Conservation (phyloP, 768 basidiomycete species). For the Neoboletus magnificus region DNA sequence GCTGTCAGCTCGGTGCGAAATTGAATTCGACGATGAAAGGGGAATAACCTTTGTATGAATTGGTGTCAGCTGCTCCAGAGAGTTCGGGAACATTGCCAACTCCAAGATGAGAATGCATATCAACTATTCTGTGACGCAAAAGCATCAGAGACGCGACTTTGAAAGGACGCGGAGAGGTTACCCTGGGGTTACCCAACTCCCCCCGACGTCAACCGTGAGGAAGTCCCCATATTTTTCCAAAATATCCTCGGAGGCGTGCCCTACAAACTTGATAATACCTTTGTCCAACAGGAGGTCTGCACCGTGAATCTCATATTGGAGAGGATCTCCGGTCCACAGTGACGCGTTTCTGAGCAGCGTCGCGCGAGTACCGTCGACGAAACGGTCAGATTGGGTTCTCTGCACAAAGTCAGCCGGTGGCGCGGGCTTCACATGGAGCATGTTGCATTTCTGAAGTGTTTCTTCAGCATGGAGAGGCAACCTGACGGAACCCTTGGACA, state of each 20-base stretch:
- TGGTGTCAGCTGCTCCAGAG: conserved; percentile 52
- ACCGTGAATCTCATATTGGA: conserved; percentile 35
- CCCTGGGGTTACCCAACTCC: conserved; percentile 71
- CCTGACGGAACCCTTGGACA: conserved; percentile 9
- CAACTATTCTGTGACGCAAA: conserved; percentile 42
- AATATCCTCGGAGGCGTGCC: conserved; percentile 41
- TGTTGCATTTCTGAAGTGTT: conserved; percentile 33
- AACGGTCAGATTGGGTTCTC: conserved; percentile 38
- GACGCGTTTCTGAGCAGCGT: conserved; percentile 47
- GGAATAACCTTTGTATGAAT: conserved; percentile 51
- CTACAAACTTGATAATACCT: conserved; percentile 35
- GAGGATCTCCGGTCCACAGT: conserved; percentile 48
- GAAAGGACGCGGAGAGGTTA: conserved; percentile 31
- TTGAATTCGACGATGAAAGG: not conserved
- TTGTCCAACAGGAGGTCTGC: conserved; percentile 41
- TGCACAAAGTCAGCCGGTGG: conserved; percentile 34
- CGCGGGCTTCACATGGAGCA: conserved; percentile 36
- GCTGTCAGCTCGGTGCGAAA: not conserved
- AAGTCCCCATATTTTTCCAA: conserved; percentile 41
- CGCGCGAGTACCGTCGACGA: conserved; percentile 36
- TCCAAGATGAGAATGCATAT: conserved; percentile 80
- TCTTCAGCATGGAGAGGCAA: conserved; percentile 30
- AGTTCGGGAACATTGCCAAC: conserved; percentile 58
- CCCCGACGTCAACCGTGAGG: conserved; percentile 55
- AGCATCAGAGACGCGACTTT: conserved; percentile 34